Conservation (phyloP, 2,329 filamentous ascomycete species). For the Hypoxylon sp. region DNA sequence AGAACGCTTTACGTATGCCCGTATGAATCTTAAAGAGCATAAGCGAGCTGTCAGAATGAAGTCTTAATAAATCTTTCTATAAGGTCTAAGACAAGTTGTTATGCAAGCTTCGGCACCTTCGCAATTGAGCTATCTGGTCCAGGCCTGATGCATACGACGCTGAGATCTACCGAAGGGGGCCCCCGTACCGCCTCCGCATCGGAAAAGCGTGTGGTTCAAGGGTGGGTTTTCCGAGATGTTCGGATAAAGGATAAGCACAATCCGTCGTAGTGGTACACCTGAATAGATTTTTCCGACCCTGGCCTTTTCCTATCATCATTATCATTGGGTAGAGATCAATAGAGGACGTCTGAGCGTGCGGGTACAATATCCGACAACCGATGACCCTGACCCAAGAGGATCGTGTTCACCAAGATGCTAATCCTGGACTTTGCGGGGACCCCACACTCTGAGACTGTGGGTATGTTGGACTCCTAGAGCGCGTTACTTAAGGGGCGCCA, state of each 20-base stretch:
- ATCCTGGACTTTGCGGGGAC: constrained; percentile 24
- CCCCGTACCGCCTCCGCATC: constrained; percentile 17
- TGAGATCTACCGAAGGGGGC: constrained; percentile 15
- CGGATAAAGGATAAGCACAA: not conserved
- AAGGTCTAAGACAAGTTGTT: not conserved
- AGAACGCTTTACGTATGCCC: not conserved
- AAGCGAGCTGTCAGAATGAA: not conserved
- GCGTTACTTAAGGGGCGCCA: constrained; percentile 1
- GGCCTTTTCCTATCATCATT: not conserved
- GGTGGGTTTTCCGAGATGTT: not conserved
- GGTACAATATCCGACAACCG: constrained; percentile 6
- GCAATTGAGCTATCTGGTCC: not conserved
- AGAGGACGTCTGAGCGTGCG: not conserved
- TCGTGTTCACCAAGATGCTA: constrained; percentile 5
- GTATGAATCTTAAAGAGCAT: not conserved
- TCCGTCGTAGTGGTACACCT: not conserved
- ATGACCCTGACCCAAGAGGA: constrained; percentile 6
- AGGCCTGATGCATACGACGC: constrained; percentile 9
- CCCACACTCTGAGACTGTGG: constrained; percentile 10
- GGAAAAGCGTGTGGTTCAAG: constrained; percentile 5
- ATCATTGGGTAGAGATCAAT: not conserved
- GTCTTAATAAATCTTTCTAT: constrained; percentile 13
- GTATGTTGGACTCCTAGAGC: not conserved
- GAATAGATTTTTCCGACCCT: constrained; percentile 4
- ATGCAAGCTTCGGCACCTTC: constrained; percentile 9